Evolutionary conservation across 1,284 basidiomycete species (phyloP), one percentile per base, ranked within the genome.

Genomic region (Fomitopsis pinicola): DNA sequence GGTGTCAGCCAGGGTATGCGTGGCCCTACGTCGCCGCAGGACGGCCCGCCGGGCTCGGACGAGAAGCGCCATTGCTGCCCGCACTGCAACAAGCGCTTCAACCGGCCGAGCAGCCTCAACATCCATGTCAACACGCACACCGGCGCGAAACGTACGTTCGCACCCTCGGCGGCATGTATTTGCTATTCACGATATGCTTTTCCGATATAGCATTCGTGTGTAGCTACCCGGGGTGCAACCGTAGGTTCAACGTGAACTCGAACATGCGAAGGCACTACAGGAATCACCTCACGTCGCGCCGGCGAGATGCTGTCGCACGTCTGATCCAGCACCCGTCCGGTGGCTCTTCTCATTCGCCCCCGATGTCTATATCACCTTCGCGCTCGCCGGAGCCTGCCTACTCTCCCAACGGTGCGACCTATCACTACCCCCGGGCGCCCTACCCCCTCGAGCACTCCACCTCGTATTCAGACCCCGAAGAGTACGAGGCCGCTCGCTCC

Each of bases 181-280:
- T 22, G 28, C 30, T 33, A 33, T 33, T 30, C 28, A 15, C 30
- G 14, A 28, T 57, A 17, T 38, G 42, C 30, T 30, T n/a, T 42
- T 42, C 22, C 59, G 28, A 12, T 15, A 5, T 22, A 78, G 76
- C 76, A 44, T 76, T 76, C 66, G 62, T 70, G 48, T 78, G 76
- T 59, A 72, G 74, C 14, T 75, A 67, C 66, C 77, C 77, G 3
- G 73, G 74, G 35, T 79, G 78, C 64, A 73, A 73, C 30, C 72
- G 77, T 42, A 66, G 69, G 46, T 79, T 78, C 72, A 77, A 75
- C 68, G 78, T 78, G 38, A 76, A 77, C 63, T 77, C 76, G n/a
- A 78, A 79, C 67, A 77, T 79, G 77, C 75, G 78, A 36, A 70
- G 78, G 22, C 77, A 79, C 65, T 74, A 74, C 62, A 70, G 77